Evolutionary conservation across 2,329 filamentous ascomycete genomes (phyloP).

Genomic region (Penicillium oxalicum): DNA sequence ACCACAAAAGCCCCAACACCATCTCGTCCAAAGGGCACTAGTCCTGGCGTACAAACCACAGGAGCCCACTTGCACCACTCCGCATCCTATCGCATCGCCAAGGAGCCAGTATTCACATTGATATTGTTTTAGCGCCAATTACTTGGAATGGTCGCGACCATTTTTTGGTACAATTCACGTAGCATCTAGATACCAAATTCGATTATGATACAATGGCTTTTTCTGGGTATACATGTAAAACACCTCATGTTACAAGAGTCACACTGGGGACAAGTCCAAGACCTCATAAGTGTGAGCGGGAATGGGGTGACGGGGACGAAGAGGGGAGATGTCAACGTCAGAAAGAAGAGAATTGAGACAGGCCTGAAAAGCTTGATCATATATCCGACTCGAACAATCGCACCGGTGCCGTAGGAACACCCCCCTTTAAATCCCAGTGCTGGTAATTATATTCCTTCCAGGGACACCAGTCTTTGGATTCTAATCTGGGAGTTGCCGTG

Average conservation of each 20-base stretch:
- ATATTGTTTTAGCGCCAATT: not conserved
- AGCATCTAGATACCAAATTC: slow-evolving; percentile 1
- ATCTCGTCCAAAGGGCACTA: no score
- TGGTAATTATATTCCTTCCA: slow-evolving; percentile 18
- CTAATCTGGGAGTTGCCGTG: not conserved
- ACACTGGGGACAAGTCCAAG: not conserved
- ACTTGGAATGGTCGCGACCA: not conserved
- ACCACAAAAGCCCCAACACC: no score
- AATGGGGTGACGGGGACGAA: not conserved
- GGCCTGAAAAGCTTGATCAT: not conserved
- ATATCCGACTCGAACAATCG: slow-evolving; percentile 12
- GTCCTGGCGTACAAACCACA: no score
- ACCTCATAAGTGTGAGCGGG: not conserved
- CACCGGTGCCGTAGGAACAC: slow-evolving; percentile 26
- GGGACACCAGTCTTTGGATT: slow-evolving; percentile 5
- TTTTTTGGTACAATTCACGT: not conserved
- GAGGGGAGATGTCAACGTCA: not conserved
- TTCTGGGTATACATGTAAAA: not conserved
- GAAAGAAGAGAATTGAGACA: not conserved
- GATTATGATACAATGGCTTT: slow-evolving; percentile 1
- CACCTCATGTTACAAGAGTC: not conserved
- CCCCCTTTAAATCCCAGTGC: slow-evolving; percentile 28
- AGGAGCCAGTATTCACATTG: not conserved
- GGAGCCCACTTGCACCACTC: no score
- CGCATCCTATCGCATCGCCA: not conserved